Conservation (phyloP, 2,329 filamentous ascomycete genomes). For the Neodidymelliopsis sp. region DNA sequence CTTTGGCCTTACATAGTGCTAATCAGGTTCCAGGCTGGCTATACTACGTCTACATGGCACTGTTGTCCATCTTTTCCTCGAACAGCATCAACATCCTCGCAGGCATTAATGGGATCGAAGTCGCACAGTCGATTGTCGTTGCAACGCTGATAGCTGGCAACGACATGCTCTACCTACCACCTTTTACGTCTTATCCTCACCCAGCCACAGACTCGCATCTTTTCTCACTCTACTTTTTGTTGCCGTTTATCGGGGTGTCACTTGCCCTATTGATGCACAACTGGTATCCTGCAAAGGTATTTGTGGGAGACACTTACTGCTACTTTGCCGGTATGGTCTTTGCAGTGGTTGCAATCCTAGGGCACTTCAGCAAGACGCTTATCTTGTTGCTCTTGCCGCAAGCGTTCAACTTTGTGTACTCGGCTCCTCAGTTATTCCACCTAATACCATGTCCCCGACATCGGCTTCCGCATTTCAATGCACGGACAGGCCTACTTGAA, state of each 20-base stretch:
- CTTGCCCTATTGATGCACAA: slow-evolving; percentile 88
- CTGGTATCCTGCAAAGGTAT: slow-evolving; percentile 93
- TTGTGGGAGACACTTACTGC: slow-evolving; percentile 98
- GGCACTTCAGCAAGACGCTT: slow-evolving; percentile 97
- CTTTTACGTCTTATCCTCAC: slow-evolving; percentile 79
- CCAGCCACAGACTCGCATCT: slow-evolving; percentile 95
- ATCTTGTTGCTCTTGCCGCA: slow-evolving; percentile 90
- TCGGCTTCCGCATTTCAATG: slow-evolving; percentile 87
- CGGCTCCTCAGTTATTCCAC: slow-evolving; percentile 87
- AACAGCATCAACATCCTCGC: slow-evolving; percentile 99
- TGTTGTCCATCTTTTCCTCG: slow-evolving; percentile 94
- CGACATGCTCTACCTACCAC: slow-evolving; percentile 82
- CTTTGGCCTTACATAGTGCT: slow-evolving; percentile 17
- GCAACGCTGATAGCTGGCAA: slow-evolving; percentile 84
- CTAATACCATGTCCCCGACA: slow-evolving; percentile 92
- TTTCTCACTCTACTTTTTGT: slow-evolving; percentile 92
- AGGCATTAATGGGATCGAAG: slow-evolving; percentile 98
- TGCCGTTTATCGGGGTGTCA: slow-evolving; percentile 94
- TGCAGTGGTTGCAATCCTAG: slow-evolving; percentile 93
- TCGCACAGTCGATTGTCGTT: slow-evolving; percentile 91
- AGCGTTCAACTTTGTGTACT: slow-evolving; percentile 96
- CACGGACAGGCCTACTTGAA: slow-evolving; percentile 82
- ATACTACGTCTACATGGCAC: slow-evolving; percentile 98
- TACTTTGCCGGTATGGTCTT: slow-evolving; percentile 99
- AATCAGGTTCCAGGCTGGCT: slow-evolving; percentile 50